Percentiles rank a stretch among this genome's conserved stretches.
These are phyloP conservation scores for Gryganskiella cystojenkinii DNA, from an alignment of 192 early-diverging fungal genomes.

Conservation along the genomic window DNA sequence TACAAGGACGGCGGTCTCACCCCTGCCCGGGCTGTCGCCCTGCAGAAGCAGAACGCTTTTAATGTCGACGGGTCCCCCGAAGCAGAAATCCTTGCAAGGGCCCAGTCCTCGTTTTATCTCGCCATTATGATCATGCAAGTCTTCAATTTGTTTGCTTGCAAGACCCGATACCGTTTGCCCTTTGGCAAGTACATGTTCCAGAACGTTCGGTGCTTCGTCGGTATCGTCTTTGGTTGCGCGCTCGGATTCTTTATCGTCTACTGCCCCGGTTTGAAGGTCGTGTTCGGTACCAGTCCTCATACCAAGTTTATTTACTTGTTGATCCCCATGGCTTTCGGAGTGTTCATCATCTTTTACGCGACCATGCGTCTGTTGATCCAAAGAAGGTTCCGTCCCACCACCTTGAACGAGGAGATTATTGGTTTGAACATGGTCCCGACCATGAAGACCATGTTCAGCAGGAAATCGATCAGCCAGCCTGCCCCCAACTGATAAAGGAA, in stretches of 20 bases:
- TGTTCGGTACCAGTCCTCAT: slow-evolving; percentile 81
- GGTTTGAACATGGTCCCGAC: slow-evolving; percentile 74
- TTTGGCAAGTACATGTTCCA: slow-evolving; percentile 85
- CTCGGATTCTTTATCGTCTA: slow-evolving; percentile 86
- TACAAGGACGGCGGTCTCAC: slow-evolving; percentile 72
- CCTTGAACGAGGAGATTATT: slow-evolving; percentile 78
- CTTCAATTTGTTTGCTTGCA: slow-evolving; percentile 96
- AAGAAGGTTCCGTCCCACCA: slow-evolving; percentile 70
- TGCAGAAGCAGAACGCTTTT: slow-evolving; percentile 67
- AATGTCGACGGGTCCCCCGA: slow-evolving; percentile 30
- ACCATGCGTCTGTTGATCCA: slow-evolving; percentile 71
- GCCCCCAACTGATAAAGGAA: too few species aligned
- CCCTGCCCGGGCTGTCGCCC: slow-evolving; percentile 64
- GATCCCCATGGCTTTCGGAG: slow-evolving; percentile 87
- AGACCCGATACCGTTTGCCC: slow-evolving; percentile 80
- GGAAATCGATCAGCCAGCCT: slow-evolving; percentile 38
- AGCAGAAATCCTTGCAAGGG: slow-evolving; percentile 80
- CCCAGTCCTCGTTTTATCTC: slow-evolving; percentile 82
- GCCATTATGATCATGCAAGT: slow-evolving; percentile 88
- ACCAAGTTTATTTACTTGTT: slow-evolving; percentile 76
- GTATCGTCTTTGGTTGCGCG: slow-evolving; percentile 71
- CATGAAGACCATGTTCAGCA: slow-evolving; percentile 51
- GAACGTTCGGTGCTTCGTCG: slow-evolving; percentile 78
- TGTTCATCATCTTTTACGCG: slow-evolving; percentile 80
- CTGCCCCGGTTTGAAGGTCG: slow-evolving; percentile 78